Conservation (phyloP, 805 yeast genomes). For the Metschnikowia lochheadii region DNA sequence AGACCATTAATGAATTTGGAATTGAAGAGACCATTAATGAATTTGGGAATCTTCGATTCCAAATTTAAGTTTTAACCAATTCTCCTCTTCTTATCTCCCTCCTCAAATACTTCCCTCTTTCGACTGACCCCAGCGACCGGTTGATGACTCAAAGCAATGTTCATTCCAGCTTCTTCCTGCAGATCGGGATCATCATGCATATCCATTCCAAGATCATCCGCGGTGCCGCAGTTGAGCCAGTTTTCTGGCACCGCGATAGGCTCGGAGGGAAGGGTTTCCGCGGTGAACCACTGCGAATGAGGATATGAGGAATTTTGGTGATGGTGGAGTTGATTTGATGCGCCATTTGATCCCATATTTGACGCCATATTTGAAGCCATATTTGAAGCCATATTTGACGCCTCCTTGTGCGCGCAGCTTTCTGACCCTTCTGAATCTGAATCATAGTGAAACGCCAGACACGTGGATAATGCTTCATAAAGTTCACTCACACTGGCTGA, state of each 20-base stretch:
- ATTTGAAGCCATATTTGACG: too few species aligned
- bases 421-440: slow-evolving; percentile 15
- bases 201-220: slow-evolving; percentile 34
- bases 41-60: too few species aligned
- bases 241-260: slow-evolving; percentile 22
- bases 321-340: too few species aligned
- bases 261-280: slow-evolving; percentile 7
- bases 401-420: too few species aligned
- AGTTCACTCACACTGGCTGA: slow-evolving; percentile 12
- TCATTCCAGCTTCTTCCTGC: slow-evolving; percentile 37
- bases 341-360: too few species aligned
- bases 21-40: too few species aligned
- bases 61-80: not conserved
- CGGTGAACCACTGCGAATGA: slow-evolving; percentile 14
- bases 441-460: slow-evolving; percentile 38
- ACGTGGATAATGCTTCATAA: slow-evolving; percentile 33
- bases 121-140: slow-evolving; percentile 33
- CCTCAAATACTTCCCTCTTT: slow-evolving; percentile 22
- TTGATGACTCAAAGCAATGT: slow-evolving; percentile 38
- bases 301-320: not conserved
- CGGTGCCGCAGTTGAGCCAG: slow-evolving; percentile 33
- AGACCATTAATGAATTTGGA: too few species aligned
- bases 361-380: too few species aligned
- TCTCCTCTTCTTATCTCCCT: slow-evolving; percentile 6
- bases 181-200: slow-evolving; percentile 16